Base-by-base conservation (phyloP, 495 filamentous ascomycete genomes). In the Neurospora sp. region DNA sequence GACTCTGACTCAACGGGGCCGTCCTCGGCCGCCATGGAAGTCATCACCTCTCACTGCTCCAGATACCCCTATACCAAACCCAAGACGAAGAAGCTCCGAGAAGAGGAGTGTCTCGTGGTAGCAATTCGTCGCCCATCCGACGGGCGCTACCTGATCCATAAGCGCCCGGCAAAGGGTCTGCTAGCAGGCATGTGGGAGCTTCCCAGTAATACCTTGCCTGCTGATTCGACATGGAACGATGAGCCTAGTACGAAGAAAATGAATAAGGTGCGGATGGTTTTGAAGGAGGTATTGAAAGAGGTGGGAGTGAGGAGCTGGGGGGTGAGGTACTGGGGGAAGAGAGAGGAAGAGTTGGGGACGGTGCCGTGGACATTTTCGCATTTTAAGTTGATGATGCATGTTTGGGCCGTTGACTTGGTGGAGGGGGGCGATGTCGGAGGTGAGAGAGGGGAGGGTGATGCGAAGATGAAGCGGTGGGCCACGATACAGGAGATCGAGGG, bases 311-410 rank as follows among this genome's bases (percentile, higher is more conserved):
- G 3, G 9, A 27, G 7, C 1, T 39, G 61, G 3, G 31, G 9
- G 27, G 69, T 70, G 16, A 61, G 41, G 37, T 44, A 16, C 39
- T 38, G 40, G 18, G 40, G 22, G 14, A 61, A 41, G 46, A 66
- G 20, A 59, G 16, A 48, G 31, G 74, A 78, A 10, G 81, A 83
- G 42, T 48, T 85, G 20, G 84, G 79, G 6, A 81, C 73, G 12
- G 80, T 85, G 18, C 83, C 83, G 0, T 86, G 84, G 84, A 70
- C 80, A 0, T 86, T 85, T 74, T 85, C 84, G 1, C 84, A 86
- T 59, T 73, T 86, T 1, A 84, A 81, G 78, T 48, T 84, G 53
- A 79, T 76, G 31, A 86, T 86, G 84, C 81, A 85, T 73, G 84
- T 85, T 16, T 82, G 84, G 27, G 68, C 83, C 0, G 85, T 85